Conservation (phyloP, 495 filamentous ascomycete genomes). For the Articulospora tetracladia region DNA sequence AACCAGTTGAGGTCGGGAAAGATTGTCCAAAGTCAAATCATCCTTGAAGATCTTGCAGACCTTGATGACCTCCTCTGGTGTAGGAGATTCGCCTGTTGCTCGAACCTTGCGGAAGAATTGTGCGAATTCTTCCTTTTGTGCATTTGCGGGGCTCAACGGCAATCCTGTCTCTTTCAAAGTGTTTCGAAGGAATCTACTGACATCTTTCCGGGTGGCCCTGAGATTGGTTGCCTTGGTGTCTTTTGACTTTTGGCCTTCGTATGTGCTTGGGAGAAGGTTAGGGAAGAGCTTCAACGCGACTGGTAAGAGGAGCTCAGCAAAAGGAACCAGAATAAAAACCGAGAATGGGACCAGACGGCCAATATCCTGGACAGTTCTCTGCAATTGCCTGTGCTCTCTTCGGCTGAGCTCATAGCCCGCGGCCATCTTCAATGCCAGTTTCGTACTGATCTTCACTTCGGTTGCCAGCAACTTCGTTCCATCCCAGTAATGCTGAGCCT, state of each 20-base stretch:
- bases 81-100: conserved; percentile 83
- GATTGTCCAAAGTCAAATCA: conserved; percentile 93
- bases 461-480: conserved; percentile 95
- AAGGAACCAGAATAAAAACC: conserved; percentile 94
- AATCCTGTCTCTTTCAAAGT: conserved; percentile 91
- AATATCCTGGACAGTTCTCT: conserved; percentile 89
- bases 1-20: conserved; percentile 92
- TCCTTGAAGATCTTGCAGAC: conserved; percentile 99
- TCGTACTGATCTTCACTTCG: conserved; percentile 88
- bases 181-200: conserved; percentile 83
- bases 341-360: conserved; percentile 93
- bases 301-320: conserved; percentile 92
- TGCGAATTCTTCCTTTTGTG: conserved; percentile 92
- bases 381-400: conserved; percentile 87
- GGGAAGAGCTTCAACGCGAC: conserved; percentile 93
- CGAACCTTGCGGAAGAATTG: conserved; percentile 97
- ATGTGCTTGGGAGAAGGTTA: conserved; percentile 94
- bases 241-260: conserved; percentile 85
- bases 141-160: conserved; percentile 77
- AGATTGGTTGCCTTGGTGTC: conserved; percentile 82
- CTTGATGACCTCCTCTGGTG: conserved; percentile 89
- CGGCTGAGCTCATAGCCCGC: conserved; percentile 95
- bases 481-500: conserved; percentile 95
- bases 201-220: conserved; percentile 86
- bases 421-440: conserved; percentile 93